Evolutionary conservation across 805 yeast genomes (phyloP).

Genomic region (Maudiozyma barnettii): DNA sequence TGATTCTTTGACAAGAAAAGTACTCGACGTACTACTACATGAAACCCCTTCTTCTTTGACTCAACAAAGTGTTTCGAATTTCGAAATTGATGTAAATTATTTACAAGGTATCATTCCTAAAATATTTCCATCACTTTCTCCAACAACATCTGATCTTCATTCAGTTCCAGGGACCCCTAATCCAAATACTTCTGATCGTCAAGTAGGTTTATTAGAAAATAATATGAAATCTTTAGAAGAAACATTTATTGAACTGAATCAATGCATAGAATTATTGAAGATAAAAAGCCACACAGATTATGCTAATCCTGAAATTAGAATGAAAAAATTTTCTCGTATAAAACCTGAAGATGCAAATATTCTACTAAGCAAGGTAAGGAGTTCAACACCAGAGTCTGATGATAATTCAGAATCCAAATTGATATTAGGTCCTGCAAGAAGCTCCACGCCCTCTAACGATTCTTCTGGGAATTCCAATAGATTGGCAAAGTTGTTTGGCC

Average conservation of each 20-base stretch:
- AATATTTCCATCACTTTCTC: slow-evolving; percentile 26
- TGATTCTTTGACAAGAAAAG: slow-evolving; percentile 69
- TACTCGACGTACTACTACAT: slow-evolving; percentile 49
- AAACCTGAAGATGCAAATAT: slow-evolving; percentile 60
- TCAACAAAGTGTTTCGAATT: slow-evolving; percentile 54
- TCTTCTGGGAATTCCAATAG: slow-evolving; percentile 11
- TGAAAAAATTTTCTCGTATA: slow-evolving; percentile 64
- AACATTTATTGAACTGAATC: slow-evolving; percentile 71
- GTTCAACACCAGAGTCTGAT: background rate
- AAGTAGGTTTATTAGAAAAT: slow-evolving; percentile 22
- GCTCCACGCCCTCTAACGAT: slow-evolving; percentile 5
- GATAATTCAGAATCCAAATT: background rate
- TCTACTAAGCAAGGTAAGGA: slow-evolving; percentile 42
- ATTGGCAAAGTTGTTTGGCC: slow-evolving; percentile 18
- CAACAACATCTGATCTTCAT: background rate
- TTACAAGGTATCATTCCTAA: slow-evolving; percentile 44
- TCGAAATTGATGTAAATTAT: slow-evolving; percentile 70
- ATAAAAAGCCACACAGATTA: slow-evolving; percentile 57
- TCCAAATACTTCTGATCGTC: slow-evolving; percentile 7
- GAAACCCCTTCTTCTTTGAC: slow-evolving; percentile 46
- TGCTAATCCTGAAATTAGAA: slow-evolving; percentile 42
- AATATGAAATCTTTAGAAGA: slow-evolving; percentile 49
- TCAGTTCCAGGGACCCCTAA: slow-evolving; percentile 21
- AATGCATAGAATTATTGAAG: slow-evolving; percentile 62
- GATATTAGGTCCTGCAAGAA: slow-evolving; percentile 3